Percentiles rank a stretch among this genome's conserved stretches.
Evolutionary conservation across 1,284 basidiomycete species (phyloP).

Genomic region (Heliocybe sulcata): DNA sequence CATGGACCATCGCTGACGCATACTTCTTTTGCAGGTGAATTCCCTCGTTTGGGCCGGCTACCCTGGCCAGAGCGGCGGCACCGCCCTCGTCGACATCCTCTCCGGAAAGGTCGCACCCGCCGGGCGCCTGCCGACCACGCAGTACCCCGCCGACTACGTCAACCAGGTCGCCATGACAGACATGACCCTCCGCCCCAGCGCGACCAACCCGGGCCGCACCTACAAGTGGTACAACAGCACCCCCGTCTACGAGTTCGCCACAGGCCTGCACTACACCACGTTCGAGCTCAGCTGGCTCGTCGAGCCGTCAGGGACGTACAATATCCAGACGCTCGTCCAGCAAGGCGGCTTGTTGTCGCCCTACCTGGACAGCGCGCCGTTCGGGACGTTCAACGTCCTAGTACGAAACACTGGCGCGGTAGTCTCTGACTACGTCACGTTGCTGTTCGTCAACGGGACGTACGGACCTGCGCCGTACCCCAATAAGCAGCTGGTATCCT

Average conservation of each 20-base stretch:
- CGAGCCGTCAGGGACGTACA: constrained; percentile 26
- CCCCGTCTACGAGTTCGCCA: constrained; percentile 43
- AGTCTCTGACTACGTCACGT: constrained; percentile 49
- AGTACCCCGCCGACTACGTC: constrained; percentile 44
- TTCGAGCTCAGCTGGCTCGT: constrained; percentile 33
- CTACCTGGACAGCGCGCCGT: constrained; percentile 34
- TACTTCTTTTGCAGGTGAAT: constrained; percentile 30
- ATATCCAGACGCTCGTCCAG: constrained; percentile 31
- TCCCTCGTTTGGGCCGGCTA: constrained; percentile 50
- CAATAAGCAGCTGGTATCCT: constrained; percentile 43
- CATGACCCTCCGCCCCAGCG: constrained; percentile 43
- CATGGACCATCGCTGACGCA: neutral
- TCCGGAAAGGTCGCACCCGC: constrained; percentile 42
- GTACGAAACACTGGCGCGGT: constrained; percentile 41
- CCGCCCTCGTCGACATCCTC: constrained; percentile 42
- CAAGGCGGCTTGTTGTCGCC: constrained; percentile 15
- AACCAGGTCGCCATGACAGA: constrained; percentile 46
- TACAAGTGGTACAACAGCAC: constrained; percentile 50
- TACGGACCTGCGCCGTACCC: constrained; percentile 43
- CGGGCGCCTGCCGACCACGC: constrained; percentile 44
- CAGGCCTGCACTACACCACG: constrained; percentile 45
- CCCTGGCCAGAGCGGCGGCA: constrained; percentile 46
- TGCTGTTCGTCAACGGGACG: constrained; percentile 40
- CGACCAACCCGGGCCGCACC: constrained; percentile 43
- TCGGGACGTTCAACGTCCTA: constrained; percentile 39